Base-by-base conservation (phyloP, 306 rosid genomes). In the Prunus salicina region DNA sequence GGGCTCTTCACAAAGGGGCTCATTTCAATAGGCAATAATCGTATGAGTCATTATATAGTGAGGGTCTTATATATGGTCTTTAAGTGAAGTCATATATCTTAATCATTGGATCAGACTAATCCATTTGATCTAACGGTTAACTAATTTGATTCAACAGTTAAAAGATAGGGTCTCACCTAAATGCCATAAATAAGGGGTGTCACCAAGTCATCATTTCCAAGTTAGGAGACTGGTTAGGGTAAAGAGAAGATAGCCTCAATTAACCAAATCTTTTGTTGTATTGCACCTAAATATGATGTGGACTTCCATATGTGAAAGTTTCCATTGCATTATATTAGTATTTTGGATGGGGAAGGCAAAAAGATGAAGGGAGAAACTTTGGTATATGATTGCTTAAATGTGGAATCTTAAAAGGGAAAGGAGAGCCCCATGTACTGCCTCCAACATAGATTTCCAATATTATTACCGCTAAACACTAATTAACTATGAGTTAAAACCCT, bases 391-490 rank as follows among this genome's bases (percentile, higher is more conserved):
- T 53, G 27, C n/a, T 34, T 38, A 6, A 2, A 52, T 65, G 56
- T 41, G 66, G 52, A 25, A 41, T 15, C 63, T 57, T 64, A 41
- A 64, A 63, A 64, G 61, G 10, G 41, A 38, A 50, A 27, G 64
- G 64, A 24, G 41, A 47, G 12, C 43, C 7, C 12, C 41, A 32
- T 14, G 16, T 28, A 49, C 27, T 25, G 47, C 19, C 63, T 51
- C 63, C 19, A 19, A 70, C 74, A 70, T 5, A 70, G 74, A 51
- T 52, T 64, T 70, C 74, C 49, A 27, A 70, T 51, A 70, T 18
- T 69, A 52, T 50, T 69, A 69, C 25, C 3, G 30, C 8, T 47
- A 15, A 69, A 18, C 10, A 49, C 24, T 25, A 25, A 28, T 47
- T 27, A 69, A 69, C 20, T 11, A 20, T 20, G 15, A 43, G 30